These are phyloP conservation scores for Gracilaria domingensis DNA, from an alignment of 23 red algal species.

Conservation along the genomic window DNA sequence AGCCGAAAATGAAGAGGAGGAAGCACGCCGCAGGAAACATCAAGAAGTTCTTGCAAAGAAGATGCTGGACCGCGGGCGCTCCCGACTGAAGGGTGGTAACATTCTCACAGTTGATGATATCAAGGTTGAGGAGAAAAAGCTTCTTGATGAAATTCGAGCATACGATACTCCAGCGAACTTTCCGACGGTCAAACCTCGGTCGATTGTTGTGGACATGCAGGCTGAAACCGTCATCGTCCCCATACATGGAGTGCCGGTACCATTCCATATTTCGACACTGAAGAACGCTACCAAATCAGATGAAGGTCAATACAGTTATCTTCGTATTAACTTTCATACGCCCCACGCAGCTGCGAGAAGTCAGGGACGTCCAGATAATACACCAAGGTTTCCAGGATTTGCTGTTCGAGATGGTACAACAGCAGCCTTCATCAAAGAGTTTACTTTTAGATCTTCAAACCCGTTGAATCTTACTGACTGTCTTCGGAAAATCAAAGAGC, in stretches of 20 bases:
- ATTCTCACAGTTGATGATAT: slow-evolving; percentile 60
- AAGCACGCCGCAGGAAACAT: slow-evolving; percentile 82
- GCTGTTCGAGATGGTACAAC: slow-evolving; percentile 51
- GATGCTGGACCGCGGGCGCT: slow-evolving; percentile 78
- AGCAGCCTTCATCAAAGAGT: slow-evolving; percentile 91
- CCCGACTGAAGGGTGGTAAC: slow-evolving; percentile 64
- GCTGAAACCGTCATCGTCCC: slow-evolving; percentile 90
- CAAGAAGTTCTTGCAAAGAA: slow-evolving; percentile 84
- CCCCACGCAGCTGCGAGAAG: slow-evolving; percentile 69
- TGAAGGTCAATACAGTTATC: slow-evolving; percentile 90
- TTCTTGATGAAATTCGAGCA: slow-evolving; percentile 80
- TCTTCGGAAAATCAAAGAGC: slow-evolving; percentile 97
- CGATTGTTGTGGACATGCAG: slow-evolving; percentile 93
- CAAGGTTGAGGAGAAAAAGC: slow-evolving; percentile 69
- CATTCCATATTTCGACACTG: slow-evolving; percentile 93
- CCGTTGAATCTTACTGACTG: slow-evolving; percentile 91
- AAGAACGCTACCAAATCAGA: slow-evolving; percentile 98
- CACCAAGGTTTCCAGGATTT: slow-evolving; percentile 72
- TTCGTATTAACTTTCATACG: slow-evolving; percentile 96
- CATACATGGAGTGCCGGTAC: slow-evolving; percentile 97
- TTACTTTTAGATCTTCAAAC: slow-evolving; percentile 88
- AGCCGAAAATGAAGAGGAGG: slow-evolving; percentile 70
- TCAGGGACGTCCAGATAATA: slow-evolving; percentile 49
- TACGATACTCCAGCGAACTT: slow-evolving; percentile 64
- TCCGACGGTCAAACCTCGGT: slow-evolving; percentile 79